phyloP scores from a whole-genome alignment of 345 rosid genomes.

The Populus alba region DNA sequence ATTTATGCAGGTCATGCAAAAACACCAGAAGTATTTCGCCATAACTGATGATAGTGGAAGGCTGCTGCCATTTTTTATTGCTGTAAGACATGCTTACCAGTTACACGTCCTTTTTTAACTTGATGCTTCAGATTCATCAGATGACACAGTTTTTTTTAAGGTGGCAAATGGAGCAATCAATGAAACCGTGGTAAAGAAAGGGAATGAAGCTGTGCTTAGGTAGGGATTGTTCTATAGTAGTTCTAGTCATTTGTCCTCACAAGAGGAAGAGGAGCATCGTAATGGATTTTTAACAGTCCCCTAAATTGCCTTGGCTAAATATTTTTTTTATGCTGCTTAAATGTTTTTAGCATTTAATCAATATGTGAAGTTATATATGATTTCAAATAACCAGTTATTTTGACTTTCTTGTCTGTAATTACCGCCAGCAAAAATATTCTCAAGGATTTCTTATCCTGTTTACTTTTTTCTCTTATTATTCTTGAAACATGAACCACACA shows the following conservation, averaged over 20 bases:
- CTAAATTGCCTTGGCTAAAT: background rate
- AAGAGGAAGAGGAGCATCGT: background rate
- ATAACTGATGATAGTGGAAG: slow-evolving; percentile 58
- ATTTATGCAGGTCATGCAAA: slow-evolving; percentile 80
- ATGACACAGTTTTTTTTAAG: slow-evolving; percentile 40
- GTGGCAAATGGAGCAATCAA: slow-evolving; percentile 93
- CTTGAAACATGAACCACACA: background rate
- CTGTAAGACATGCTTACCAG: slow-evolving; percentile 47
- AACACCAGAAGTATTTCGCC: slow-evolving; percentile 92
- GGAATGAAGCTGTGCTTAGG: slow-evolving; percentile 99
- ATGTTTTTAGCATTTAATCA: background rate
- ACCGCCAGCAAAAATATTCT: background rate
- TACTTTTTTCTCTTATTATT: too few relatives aligned
- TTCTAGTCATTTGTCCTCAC: background rate
- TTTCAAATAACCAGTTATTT: background rate
- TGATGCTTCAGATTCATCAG: slow-evolving; percentile 16
- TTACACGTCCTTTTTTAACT: slow-evolving; percentile 13
- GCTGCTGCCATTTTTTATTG: slow-evolving; percentile 81
- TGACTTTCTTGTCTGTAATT: background rate
- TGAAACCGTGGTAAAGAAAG: slow-evolving; percentile 72
- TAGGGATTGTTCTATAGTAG: slow-evolving; percentile 27
- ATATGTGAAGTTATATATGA: background rate
- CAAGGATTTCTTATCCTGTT: background rate
- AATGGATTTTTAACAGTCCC: background rate
- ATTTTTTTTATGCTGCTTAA: background rate